These are phyloP conservation scores for Termitomyces sp. DNA, from an alignment of 768 basidiomycete genomes.

Conservation along the genomic window DNA sequence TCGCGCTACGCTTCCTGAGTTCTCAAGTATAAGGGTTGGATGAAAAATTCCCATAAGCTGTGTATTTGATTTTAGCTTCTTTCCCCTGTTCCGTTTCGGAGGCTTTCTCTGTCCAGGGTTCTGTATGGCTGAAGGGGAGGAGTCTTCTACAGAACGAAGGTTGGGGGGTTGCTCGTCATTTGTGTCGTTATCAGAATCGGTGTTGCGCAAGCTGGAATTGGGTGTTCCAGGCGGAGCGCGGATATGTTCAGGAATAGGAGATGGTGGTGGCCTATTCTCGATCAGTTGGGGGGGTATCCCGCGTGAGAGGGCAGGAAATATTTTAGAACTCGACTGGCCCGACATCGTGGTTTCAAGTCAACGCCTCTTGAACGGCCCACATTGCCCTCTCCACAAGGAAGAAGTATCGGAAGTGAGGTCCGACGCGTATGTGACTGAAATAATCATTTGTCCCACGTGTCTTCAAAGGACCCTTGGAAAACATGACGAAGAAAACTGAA, in stretches of 20 bases:
- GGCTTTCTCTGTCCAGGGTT: not conserved
- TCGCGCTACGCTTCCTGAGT: constrained; percentile 59
- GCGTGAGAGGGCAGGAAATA: not conserved
- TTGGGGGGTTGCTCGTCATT: not conserved
- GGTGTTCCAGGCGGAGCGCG: constrained; percentile 14
- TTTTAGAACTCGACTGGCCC: not conserved
- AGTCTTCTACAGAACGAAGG: not conserved
- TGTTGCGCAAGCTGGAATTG: constrained; percentile 1
- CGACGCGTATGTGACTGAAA: not conserved
- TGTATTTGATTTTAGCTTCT: not conserved
- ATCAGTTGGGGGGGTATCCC: constrained; percentile 1
- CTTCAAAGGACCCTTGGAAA: too few relatives aligned
- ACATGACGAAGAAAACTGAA: too few relatives aligned
- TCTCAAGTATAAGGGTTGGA: constrained; percentile 35
- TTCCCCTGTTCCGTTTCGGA: constrained; percentile 7
- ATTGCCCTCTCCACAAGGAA: not conserved
- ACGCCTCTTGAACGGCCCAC: not conserved
- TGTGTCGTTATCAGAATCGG: not conserved
- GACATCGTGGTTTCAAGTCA: not conserved
- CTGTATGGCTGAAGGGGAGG: not conserved
- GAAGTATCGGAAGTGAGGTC: not conserved
- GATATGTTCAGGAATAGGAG: constrained; percentile 5
- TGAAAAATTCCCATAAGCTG: not conserved
- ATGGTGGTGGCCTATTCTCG: constrained; percentile 4
- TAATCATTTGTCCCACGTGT: not conserved